These are phyloP conservation scores for Lenwebbia sp. DNA, from an alignment of 345 rosid genomes.

Conservation along the genomic window DNA sequence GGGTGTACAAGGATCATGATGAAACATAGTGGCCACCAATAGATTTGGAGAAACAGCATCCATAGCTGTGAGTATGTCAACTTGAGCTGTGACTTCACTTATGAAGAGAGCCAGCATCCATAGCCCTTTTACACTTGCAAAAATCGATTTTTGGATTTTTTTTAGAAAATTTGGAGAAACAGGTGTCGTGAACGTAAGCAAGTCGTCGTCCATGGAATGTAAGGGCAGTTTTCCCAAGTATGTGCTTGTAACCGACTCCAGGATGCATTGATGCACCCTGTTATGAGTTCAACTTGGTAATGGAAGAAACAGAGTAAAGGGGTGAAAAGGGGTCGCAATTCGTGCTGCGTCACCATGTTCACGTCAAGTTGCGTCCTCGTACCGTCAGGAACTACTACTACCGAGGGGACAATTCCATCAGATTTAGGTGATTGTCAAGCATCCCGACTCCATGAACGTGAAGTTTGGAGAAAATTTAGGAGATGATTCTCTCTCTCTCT, in stretches of 20 bases:
- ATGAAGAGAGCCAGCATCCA: not conserved
- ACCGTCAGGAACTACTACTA: not conserved
- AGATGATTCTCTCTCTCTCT: not conserved
- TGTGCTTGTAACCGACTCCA: not conserved
- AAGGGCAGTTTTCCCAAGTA: not conserved
- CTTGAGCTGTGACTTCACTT: not conserved
- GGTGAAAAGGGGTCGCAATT: not conserved
- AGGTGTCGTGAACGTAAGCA: not conserved
- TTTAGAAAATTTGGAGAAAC: not conserved
- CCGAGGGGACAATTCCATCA: not conserved
- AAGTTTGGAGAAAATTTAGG: not conserved
- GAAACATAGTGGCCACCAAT: too few relatives aligned
- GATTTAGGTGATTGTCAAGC: not conserved
- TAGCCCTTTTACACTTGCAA: not conserved
- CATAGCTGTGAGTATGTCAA: not conserved
- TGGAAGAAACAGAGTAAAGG: not conserved
- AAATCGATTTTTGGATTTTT: not conserved
- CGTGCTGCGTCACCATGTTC: not conserved
- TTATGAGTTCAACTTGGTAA: not conserved
- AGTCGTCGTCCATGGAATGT: not conserved
- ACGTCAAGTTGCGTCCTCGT: not conserved
- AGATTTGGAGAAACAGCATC: not conserved
- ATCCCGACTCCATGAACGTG: not conserved
- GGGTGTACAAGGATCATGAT: too few relatives aligned
- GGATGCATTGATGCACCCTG: not conserved